Percentiles rank a stretch among this genome's conserved stretches.
Conservation (phyloP, 2,329 filamentous ascomycete genomes). For the Sclerotinia sclerotiorum region DNA sequence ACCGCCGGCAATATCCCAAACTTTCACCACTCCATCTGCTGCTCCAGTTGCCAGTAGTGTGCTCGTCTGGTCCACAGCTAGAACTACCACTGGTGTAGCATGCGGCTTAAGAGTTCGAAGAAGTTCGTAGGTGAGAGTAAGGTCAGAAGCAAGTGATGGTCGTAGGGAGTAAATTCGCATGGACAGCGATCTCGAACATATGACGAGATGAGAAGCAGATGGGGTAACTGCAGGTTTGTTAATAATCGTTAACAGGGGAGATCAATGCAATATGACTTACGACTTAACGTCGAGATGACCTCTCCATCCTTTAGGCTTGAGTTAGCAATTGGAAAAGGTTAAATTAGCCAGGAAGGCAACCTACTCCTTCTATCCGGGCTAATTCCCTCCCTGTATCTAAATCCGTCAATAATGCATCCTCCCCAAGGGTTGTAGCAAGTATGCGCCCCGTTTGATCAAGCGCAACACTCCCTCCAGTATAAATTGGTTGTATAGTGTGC, state of each 20-base stretch:
- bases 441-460: slow-evolving; percentile 79
- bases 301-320: slow-evolving; percentile 66
- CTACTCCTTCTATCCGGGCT: slow-evolving; percentile 75
- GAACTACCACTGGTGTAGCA: slow-evolving; percentile 81
- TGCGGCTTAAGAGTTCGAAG: slow-evolving; percentile 85
- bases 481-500: slow-evolving; percentile 86
- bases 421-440: slow-evolving; percentile 84
- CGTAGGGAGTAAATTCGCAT: slow-evolving; percentile 86
- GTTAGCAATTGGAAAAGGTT: slow-evolving; percentile 33
- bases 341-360: slow-evolving; percentile 13
- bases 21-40: slow-evolving; percentile 89
- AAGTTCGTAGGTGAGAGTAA: slow-evolving; percentile 63
- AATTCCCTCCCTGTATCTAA: slow-evolving; percentile 79
- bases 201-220: slow-evolving; percentile 79
- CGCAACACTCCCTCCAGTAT: slow-evolving; percentile 84
- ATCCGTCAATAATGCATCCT: slow-evolving; percentile 87
- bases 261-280: slow-evolving; percentile 45
- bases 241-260: slow-evolving; percentile 28
- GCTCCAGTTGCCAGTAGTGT: slow-evolving; percentile 90
- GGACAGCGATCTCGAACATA: slow-evolving; percentile 92
- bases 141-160: slow-evolving; percentile 54
- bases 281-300: slow-evolving; percentile 69
- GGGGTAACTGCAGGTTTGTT: slow-evolving; percentile 66
- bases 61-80: slow-evolving; percentile 81
- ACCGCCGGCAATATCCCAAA: slow-evolving; percentile 91